Evolutionary conservation across 2,329 filamentous ascomycete genomes (phyloP), one percentile per base, ranked within the genome.

Genomic region (Talaromyces sp.): DNA sequence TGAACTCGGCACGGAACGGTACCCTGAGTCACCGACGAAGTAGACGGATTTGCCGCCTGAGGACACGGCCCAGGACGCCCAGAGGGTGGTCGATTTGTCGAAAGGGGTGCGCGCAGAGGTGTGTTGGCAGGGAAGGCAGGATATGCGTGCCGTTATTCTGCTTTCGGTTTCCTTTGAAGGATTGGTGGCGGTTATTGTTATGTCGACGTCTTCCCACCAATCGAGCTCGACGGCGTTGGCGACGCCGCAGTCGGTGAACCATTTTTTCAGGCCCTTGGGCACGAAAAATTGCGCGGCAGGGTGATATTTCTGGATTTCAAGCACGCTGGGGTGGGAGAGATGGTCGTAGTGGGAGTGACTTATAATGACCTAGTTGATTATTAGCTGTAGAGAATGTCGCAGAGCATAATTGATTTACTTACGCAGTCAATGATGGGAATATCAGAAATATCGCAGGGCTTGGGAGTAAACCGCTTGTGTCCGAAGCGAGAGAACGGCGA

Each of bases 1-100:
- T 0, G 89, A 72, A 61, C 83, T 78, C 3, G 89, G 89, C 1
- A 96, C 90, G 13, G 85, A 79, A 65, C 92, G 89, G 78, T 96
- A 96, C 58, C 92, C 92, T 1, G 92, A 96, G 79, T 96, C 92
- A 53, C 72, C 72, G 25, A 67, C 71, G 29, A 68, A 68, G 56
- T 68, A 68, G 31, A 68, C 67, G 15, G 67, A 68, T 58, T 67
- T 67, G 2, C 64, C 66, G 15, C 67, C 67, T 3, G 66, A 68
- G 13, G 67, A 64, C 56, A 68, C 61, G 2, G 67, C 63, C 67
- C 67, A 69, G n/a, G 66, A 69, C 31, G 66, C 67, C 66, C 66
- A 69, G 6, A 68, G 45, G 10, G 65, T 67, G 22, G 61, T 56
- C 5, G 56, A 38, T 45, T 61, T 67, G 34, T 67, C 36, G 11